phyloP scores from a whole-genome alignment of 192 early-diverging fungal genomes.

The Backusella mclennaniae region DNA sequence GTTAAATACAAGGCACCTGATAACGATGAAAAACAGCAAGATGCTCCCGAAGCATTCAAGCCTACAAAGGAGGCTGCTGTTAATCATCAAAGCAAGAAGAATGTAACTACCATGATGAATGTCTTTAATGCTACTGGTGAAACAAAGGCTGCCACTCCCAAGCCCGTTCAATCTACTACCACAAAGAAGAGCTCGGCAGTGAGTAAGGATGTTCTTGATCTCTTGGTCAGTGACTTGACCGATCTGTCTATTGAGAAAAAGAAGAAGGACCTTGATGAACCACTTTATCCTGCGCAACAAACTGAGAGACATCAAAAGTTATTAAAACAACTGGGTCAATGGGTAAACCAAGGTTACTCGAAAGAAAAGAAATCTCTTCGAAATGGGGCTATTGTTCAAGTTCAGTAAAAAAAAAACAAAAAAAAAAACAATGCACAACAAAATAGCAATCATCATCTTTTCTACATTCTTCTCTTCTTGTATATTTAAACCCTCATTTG shows the following conservation, averaged over 20 bases:
- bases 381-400: slow-evolving; percentile 7
- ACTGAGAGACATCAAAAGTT: neutral
- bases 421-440: neutral
- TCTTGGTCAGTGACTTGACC: neutral
- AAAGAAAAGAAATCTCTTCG: neutral
- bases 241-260: slow-evolving; percentile 7
- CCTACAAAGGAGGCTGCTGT: neutral
- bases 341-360: neutral
- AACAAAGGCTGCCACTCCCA: neutral
- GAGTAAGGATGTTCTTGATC: slow-evolving; percentile 8
- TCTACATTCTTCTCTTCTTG: neutral
- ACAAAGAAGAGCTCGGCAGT: neutral
- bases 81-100: neutral
- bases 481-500: neutral
- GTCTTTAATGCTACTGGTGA: neutral
- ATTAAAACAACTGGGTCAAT: slow-evolving; percentile 2
- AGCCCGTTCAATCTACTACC: neutral
- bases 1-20: neutral
- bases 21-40: neutral
- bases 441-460: neutral
- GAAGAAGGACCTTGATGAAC: neutral
- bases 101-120: neutral
- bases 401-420: neutral
- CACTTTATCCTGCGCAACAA: neutral
- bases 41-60: neutral